Evolutionary conservation across 2,329 filamentous ascomycete genomes (phyloP).

Genomic region (Diplodia seriata): DNA sequence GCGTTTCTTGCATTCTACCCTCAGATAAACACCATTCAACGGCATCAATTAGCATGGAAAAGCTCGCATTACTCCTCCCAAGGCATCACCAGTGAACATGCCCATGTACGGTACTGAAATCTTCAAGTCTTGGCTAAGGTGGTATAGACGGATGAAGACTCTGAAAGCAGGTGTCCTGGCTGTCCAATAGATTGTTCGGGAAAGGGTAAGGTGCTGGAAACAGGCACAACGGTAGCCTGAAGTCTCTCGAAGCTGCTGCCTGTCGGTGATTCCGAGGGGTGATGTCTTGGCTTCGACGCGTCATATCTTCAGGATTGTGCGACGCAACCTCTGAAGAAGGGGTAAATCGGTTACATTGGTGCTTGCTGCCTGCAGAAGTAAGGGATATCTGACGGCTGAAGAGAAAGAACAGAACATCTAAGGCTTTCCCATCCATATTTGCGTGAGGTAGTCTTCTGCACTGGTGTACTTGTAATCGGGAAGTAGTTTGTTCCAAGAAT

Average conservation of each 20-base stretch:
- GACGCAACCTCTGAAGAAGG: not conserved
- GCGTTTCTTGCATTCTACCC: not conserved
- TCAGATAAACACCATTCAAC: not conserved
- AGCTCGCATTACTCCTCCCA: not conserved
- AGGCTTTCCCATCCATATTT: constrained; percentile 51
- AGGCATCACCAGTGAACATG: not conserved
- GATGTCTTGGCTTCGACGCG: not conserved
- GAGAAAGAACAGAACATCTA: constrained; percentile 34
- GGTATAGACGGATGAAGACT: too few relatives aligned
- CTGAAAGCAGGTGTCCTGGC: not conserved
- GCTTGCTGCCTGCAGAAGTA: constrained; percentile 2
- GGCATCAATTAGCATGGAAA: not conserved
- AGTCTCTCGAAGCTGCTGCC: not conserved
- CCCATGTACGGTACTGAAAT: not conserved
- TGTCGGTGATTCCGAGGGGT: not conserved
- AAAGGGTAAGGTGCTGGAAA: too few relatives aligned
- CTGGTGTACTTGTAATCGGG: constrained; percentile 54
- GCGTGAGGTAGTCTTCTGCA: constrained; percentile 52
- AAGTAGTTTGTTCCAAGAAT: constrained; percentile 56
- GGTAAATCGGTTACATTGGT: not conserved
- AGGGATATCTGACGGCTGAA: not conserved
- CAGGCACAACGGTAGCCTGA: too few relatives aligned
- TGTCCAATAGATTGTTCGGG: not conserved
- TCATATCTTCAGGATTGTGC: not conserved
- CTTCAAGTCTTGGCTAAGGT: too few relatives aligned